These are phyloP conservation scores for Pulveroboletus sp. DNA, from an alignment of 768 basidiomycete genomes.

Conservation along the genomic window DNA sequence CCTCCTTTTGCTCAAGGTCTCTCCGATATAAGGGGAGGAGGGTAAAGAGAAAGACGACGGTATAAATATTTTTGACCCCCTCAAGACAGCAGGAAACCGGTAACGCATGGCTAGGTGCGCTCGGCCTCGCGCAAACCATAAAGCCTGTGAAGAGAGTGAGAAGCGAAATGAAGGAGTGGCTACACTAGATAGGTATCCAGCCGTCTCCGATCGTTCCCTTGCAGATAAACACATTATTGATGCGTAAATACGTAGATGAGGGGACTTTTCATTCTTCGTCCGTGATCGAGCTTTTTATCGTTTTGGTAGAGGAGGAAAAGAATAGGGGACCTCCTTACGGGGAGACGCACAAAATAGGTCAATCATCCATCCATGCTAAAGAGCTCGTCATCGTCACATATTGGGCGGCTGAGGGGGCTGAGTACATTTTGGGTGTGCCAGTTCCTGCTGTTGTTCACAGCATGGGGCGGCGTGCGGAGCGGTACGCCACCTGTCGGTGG, in stretches of 20 bases:
- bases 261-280: conserved; percentile 2
- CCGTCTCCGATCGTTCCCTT: conserved; percentile 24
- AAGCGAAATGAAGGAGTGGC: conserved; percentile 11
- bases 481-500: conserved; percentile 20
- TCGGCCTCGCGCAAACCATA: conserved; percentile 4
- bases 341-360: not conserved
- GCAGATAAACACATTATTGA: conserved; percentile 23
- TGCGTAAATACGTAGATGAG: conserved; percentile 24
- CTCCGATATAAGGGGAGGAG: conserved; percentile 10
- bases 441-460: conserved; percentile 22
- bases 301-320: not conserved
- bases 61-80: conserved; percentile 23
- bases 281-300: conserved; percentile 8
- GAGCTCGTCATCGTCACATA: conserved; percentile 61
- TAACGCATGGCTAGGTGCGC: not conserved
- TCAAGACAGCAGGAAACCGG: conserved; percentile 5
- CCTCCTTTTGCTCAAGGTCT: conserved; percentile 8
- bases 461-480: conserved; percentile 26
- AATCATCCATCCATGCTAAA: conserved; percentile 61
- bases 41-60: conserved; percentile 12
- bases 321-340: not conserved
- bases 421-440: conserved; percentile 38
- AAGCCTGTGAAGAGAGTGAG: conserved; percentile 3
- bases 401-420: conserved; percentile 61
- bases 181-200: conserved; percentile 29